Conservation (phyloP, 768 basidiomycete genomes). For the Suillus cothurnatus region DNA sequence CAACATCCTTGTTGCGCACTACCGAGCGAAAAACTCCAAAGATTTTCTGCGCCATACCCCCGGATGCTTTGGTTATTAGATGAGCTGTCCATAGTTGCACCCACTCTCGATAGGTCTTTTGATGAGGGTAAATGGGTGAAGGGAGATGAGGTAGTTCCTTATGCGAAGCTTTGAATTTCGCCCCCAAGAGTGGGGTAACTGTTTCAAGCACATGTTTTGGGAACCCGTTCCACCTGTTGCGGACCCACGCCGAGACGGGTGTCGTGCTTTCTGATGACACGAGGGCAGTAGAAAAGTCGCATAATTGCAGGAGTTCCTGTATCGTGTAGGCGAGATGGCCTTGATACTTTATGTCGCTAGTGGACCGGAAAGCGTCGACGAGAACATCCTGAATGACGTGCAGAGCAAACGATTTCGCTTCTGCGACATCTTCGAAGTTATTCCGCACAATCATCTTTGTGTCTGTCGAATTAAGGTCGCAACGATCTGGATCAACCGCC, state of each 20-base stretch:
- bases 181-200: constrained; percentile 79
- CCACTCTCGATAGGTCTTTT: constrained; percentile 94
- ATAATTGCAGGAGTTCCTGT: constrained; percentile 87
- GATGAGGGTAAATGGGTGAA: constrained; percentile 78
- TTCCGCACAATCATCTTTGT: constrained; percentile 70
- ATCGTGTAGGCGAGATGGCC: constrained; percentile 87
- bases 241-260: constrained; percentile 63
- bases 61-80: constrained; percentile 69
- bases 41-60: constrained; percentile 59
- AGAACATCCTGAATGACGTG: constrained; percentile 86
- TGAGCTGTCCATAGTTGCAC: constrained; percentile 86
- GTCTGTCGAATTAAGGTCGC: constrained; percentile 63
- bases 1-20: constrained; percentile 85
- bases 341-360: constrained; percentile 93
- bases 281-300: constrained; percentile 80
- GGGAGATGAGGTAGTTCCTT: constrained; percentile 40
- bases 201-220: constrained; percentile 86
- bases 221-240: constrained; percentile 76
- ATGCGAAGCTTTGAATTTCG: constrained; percentile 58
- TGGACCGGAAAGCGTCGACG: constrained; percentile 88
- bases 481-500: constrained; percentile 93
- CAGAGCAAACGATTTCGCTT: constrained; percentile 77
- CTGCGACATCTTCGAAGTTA: constrained; percentile 80
- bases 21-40: constrained; percentile 81
- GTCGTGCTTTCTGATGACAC: constrained; percentile 52